Evolutionary conservation across 2,329 filamentous ascomycete species (phyloP).

Genomic region (Cryphonectria japonica): DNA sequence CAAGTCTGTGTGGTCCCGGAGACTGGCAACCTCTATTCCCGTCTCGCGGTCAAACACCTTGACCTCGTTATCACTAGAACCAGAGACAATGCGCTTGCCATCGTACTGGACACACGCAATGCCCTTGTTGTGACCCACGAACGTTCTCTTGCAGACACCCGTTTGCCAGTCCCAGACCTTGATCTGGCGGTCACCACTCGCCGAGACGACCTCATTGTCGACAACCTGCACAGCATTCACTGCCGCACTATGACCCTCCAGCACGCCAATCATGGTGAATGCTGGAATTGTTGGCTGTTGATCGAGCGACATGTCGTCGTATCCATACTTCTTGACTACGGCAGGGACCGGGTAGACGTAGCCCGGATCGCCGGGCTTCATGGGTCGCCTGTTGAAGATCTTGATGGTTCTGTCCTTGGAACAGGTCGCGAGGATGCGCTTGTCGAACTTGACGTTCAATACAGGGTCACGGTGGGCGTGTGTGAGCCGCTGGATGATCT

Average conservation of each 20-base stretch:
- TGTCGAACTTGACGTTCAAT: constrained; percentile 89
- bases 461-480: constrained; percentile 88
- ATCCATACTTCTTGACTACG: constrained; percentile 58
- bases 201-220: constrained; percentile 86
- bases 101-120: constrained; percentile 99
- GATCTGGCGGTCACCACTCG: constrained; percentile 90
- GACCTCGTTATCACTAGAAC: constrained; percentile 94
- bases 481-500: constrained; percentile 75
- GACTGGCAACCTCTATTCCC: constrained; percentile 84
- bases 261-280: constrained; percentile 75
- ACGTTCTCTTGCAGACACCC: constrained; percentile 74
- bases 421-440: constrained; percentile 89
- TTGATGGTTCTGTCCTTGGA: constrained; percentile 98
- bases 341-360: constrained; percentile 58
- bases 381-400: constrained; percentile 80
- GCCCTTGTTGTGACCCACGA: constrained; percentile 88
- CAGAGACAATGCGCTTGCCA: constrained; percentile 88
- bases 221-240: constrained; percentile 96
- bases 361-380: constrained; percentile 64
- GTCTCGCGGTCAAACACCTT: constrained; percentile 90
- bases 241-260: constrained; percentile 86
- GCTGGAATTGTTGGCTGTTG: constrained; percentile 61
- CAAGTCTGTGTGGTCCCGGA: constrained; percentile 79
- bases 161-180: constrained; percentile 93
- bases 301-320: constrained; percentile 49